A percentile compares a stretch with the other conserved stretches of the same genome.
Evolutionary conservation across 805 yeast genomes (phyloP).

Genomic region (Wickerhamiella vanderwaltii): DNA sequence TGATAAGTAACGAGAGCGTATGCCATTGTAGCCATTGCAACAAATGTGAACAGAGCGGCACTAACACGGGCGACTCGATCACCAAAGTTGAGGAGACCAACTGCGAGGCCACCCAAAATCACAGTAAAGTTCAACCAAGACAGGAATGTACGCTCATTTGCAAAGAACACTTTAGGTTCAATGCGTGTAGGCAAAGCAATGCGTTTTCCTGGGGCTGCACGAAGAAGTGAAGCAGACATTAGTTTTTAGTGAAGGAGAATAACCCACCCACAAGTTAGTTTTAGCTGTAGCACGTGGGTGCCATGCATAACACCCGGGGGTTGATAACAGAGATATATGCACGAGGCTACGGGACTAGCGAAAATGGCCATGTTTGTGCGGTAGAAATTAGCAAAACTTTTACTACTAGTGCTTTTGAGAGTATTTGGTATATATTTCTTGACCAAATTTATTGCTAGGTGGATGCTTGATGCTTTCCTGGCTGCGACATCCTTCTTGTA

Average conservation of each 20-base stretch:
- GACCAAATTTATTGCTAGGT: no score
- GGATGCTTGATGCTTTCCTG: no score
- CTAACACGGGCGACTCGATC: constrained; percentile 84
- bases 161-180: constrained; percentile 97
- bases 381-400: no score
- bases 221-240: constrained; percentile 46
- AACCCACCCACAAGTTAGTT: neutral
- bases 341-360: no score
- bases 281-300: constrained; percentile 4
- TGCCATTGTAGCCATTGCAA: constrained; percentile 96
- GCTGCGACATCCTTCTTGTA: no score
- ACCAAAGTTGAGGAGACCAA: constrained; percentile 92
- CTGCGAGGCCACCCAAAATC: constrained; percentile 89
- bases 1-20: constrained; percentile 93
- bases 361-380: no score
- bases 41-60: constrained; percentile 87
- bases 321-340: neutral
- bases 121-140: constrained; percentile 99
- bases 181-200: constrained; percentile 96
- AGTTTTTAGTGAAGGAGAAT: neutral
- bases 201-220: constrained; percentile 71
- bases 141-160: constrained; percentile 94
- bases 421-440: no score
- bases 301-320: constrained; percentile 3
- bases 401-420: no score